Evolutionary conservation across 2,329 filamentous ascomycete species (phyloP).

Genomic region (Cercospora sp.): DNA sequence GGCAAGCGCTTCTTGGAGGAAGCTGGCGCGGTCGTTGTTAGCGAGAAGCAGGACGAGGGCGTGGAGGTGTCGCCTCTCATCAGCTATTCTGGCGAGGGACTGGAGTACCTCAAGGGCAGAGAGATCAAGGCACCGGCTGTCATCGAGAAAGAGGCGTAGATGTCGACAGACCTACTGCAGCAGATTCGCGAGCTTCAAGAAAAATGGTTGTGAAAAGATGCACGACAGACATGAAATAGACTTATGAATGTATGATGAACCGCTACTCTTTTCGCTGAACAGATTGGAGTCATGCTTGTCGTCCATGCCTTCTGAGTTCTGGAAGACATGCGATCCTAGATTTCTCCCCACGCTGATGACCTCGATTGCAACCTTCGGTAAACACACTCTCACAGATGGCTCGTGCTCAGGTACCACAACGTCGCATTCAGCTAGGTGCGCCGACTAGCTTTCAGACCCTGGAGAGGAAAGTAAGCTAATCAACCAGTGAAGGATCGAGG

Average conservation of each 20-base stretch:
- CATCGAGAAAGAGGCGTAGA: conserved; percentile 57
- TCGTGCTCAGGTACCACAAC: conserved; percentile 7
- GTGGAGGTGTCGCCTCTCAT: conserved; percentile 90
- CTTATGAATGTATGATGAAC: conserved; percentile 1
- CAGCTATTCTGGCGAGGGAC: conserved; percentile 74
- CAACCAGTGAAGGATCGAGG: conserved; percentile 7
- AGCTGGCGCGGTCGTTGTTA: conserved; percentile 73
- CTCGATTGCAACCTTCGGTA: not conserved
- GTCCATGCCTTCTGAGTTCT: not conserved
- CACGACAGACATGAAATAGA: not conserved
- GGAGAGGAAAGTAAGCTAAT: not conserved
- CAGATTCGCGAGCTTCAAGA: not conserved
- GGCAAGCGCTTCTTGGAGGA: conserved; percentile 81
- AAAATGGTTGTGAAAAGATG: not conserved
- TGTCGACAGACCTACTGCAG: not conserved
- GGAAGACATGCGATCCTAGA: not conserved
- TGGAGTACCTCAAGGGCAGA: conserved; percentile 60
- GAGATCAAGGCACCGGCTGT: conserved; percentile 65
- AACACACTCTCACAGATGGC: not conserved
- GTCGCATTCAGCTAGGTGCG: conserved; percentile 8
- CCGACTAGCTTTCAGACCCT: not conserved
- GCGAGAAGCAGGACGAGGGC: conserved; percentile 62
- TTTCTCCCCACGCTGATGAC: not conserved
- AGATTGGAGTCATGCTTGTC: not conserved
- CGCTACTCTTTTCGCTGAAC: not conserved